These are phyloP conservation scores for Didymella lethalis DNA, from an alignment of 2,329 filamentous ascomycete genomes.

Conservation along the genomic window DNA sequence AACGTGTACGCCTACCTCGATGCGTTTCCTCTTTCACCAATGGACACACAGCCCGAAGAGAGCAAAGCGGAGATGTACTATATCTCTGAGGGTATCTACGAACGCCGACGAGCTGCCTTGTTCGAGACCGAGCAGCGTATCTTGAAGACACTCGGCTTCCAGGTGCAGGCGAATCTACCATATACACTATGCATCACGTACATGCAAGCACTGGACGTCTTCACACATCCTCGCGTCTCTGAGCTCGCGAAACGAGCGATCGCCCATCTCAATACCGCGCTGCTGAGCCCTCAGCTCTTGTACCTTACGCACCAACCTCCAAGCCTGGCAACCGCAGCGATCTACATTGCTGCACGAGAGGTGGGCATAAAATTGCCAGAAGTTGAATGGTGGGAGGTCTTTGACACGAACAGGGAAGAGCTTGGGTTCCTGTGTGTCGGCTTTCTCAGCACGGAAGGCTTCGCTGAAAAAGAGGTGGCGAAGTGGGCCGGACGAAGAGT, in stretches of 20 bases:
- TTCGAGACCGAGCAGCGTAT: constrained; percentile 80
- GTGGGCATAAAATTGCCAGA: constrained; percentile 79
- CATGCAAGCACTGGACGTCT: constrained; percentile 83
- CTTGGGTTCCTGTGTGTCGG: constrained; percentile 90
- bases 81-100: constrained; percentile 76
- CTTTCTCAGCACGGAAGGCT: constrained; percentile 79
- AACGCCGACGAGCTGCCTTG: constrained; percentile 66
- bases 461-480: constrained; percentile 67
- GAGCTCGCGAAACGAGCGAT: constrained; percentile 71
- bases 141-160: constrained; percentile 77
- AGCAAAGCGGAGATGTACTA: constrained; percentile 56
- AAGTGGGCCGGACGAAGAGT: constrained; percentile 62
- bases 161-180: constrained; percentile 84
- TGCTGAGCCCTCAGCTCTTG: constrained; percentile 86
- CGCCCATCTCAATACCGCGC: constrained; percentile 82
- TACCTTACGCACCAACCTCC: constrained; percentile 93
- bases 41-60: constrained; percentile 57
- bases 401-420: constrained; percentile 94
- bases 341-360: constrained; percentile 88
- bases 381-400: constrained; percentile 96
- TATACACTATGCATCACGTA: constrained; percentile 90
- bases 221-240: constrained; percentile 54
- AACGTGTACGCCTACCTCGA: constrained; percentile 86
- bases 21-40: constrained; percentile 64
- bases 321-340: constrained; percentile 82